phyloP scores from a whole-genome alignment of 148 eudicot species.

The Vaccinium vitisidaea region DNA sequence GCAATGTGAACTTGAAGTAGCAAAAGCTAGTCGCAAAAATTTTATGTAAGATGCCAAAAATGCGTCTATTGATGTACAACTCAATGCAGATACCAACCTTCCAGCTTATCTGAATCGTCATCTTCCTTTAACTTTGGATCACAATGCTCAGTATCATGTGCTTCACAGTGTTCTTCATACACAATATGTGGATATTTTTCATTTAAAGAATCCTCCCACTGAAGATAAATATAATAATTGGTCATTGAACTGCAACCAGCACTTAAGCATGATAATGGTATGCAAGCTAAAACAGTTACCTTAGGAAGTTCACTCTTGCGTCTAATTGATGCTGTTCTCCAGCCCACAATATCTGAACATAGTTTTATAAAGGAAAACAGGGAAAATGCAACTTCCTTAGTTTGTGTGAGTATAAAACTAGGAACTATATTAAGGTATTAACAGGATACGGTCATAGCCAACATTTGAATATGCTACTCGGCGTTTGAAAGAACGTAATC shows the following conservation, averaged over 20 bases:
- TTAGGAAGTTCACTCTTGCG: slow-evolving; percentile 77
- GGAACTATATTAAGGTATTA: slow-evolving; percentile 6
- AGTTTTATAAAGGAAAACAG: slow-evolving; percentile 44
- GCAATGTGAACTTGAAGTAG: slow-evolving; percentile 4
- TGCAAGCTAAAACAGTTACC: slow-evolving; percentile 41
- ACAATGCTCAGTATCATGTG: slow-evolving; percentile 31
- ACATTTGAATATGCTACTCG: slow-evolving; percentile 92
- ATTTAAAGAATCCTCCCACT: slow-evolving; percentile 53
- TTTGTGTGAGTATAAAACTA: neutral
- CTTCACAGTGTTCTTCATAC: slow-evolving; percentile 53
- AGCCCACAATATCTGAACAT: slow-evolving; percentile 83
- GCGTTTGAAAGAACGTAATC: slow-evolving; percentile 72
- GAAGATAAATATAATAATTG: slow-evolving; percentile 6
- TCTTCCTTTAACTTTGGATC: slow-evolving; percentile 25
- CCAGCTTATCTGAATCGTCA: slow-evolving; percentile 33
- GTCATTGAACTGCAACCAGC: slow-evolving; percentile 24
- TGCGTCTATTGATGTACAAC: neutral
- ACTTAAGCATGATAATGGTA: slow-evolving; percentile 8
- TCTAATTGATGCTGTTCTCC: slow-evolving; percentile 96
- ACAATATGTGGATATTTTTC: slow-evolving; percentile 61
- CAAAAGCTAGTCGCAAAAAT: neutral
- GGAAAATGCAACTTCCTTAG: neutral
- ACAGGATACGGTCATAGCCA: slow-evolving; percentile 95
- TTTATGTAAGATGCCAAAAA: neutral
- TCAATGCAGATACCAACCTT: slow-evolving; percentile 27